Evolutionary conservation across 2,329 filamentous ascomycete species (phyloP), one percentile per base, ranked within the genome.

Genomic region (Decorospora gaudefroyi): DNA sequence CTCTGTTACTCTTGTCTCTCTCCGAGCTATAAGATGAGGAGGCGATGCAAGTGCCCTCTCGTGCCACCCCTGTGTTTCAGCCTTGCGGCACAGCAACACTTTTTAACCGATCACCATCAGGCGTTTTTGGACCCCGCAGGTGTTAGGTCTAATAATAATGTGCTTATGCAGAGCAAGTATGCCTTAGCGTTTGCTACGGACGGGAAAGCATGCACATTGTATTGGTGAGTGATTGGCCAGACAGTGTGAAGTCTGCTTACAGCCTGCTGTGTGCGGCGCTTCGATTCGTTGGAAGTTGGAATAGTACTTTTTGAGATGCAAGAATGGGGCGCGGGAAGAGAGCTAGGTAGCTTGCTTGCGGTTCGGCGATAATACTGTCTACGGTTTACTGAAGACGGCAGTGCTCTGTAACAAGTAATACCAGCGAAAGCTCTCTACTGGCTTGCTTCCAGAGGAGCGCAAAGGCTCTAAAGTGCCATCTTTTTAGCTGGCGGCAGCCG

Each of bases 31-130:
- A 44, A 38, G 22, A 51, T 33, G 31, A 25, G 15, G 27, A 21
- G n/a, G 29, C 33, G 23, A 41, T 35, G 32, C 42, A 37, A 18
- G 36, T 42, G 34, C 21, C 30, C 39, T 23, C 34, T 16, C 11
- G 15, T 23, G 13, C n/a, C n/a, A 9, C 25, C 34, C 36, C 40
- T 30, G 17, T 53, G 51, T 57, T 45, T 54, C 55, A 57, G 52
- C 60, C 57, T 60, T 55, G 54, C 55, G 51, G 57, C 57, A 57
- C 53, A 55, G 51, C 37, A 23, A n/a, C n/a, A n/a, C 26, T 23
- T 29, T 26, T 13, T 9, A 27, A 28, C 28, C 12, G 28, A 35
- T 41, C 42, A 39, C 46, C 12, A 17, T n/a, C 28, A 18, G 31
- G 12, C 37, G 48, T 28, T 49, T 37, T 21, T 8, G 23, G 48